Conservation (phyloP, 2,329 filamentous ascomycete genomes). For the Hypoxylon sp. region DNA sequence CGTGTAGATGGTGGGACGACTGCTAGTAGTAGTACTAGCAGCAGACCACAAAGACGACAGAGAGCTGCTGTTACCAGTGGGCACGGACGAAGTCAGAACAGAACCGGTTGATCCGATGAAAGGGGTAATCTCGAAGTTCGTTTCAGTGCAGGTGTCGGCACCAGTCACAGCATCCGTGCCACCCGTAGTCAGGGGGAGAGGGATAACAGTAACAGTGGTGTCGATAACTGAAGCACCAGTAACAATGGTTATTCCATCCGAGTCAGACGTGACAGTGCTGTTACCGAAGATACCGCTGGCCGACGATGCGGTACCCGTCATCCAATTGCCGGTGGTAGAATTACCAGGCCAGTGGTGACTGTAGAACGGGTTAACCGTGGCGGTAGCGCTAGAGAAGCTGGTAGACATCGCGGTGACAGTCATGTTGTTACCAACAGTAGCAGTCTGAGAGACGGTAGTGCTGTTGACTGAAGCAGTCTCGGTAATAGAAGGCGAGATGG, state of each 20-base stretch:
- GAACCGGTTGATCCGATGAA: conserved; percentile 1
- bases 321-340: conserved; percentile 2
- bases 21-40: conserved; percentile 4
- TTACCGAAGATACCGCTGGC: conserved; percentile 12
- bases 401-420: conserved; percentile 23
- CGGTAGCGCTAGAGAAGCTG: neutral
- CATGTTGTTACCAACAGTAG: neutral
- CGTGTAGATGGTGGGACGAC: conserved; percentile 19
- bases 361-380: neutral
- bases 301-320: neutral
- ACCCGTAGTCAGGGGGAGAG: conserved; percentile 28
- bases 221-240: neutral
- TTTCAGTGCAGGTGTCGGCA: conserved; percentile 4
- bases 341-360: conserved; percentile 9
- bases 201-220: conserved; percentile 30
- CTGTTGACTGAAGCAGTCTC: conserved; percentile 13
- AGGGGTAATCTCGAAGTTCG: neutral
- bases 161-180: conserved; percentile 24
- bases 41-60: neutral
- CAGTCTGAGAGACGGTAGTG: conserved; percentile 7
- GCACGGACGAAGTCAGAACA: neutral
- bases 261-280: conserved; percentile 8
- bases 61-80: neutral
- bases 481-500: conserved; percentile 29
- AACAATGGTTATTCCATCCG: neutral